These are phyloP conservation scores for Trapa bicornis DNA, from an alignment of 345 rosid genomes.

Conservation along the genomic window DNA sequence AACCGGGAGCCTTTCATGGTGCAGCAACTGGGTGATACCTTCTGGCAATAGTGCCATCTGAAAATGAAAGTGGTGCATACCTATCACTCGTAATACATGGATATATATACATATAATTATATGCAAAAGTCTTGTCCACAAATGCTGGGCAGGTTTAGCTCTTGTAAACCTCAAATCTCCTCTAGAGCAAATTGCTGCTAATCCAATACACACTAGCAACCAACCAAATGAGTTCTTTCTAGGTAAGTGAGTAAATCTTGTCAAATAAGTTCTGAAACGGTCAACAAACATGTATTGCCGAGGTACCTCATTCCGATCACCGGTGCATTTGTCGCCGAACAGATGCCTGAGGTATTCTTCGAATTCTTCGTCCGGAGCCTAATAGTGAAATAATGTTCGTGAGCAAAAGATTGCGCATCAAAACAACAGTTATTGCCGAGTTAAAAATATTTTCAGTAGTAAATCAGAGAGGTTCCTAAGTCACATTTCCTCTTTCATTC, in stretches of 20 bases:
- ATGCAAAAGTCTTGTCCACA: too few species aligned
- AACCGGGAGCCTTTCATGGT: constrained; percentile 68
- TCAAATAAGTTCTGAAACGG: background rate
- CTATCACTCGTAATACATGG: background rate
- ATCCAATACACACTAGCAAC: background rate
- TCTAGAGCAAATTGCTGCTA: background rate
- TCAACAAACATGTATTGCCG: constrained; percentile 6
- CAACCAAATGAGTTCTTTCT: too few species aligned
- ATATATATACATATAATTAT: background rate
- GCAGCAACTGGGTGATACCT: constrained; percentile 87
- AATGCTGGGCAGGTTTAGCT: background rate
- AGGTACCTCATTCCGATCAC: constrained; percentile 84
- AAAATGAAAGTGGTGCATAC: constrained; percentile 5
- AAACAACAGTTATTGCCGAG: background rate
- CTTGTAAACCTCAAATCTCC: background rate
- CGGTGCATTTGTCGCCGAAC: constrained; percentile 63
- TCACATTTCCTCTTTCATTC: background rate
- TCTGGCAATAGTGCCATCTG: constrained; percentile 97
- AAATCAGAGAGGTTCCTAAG: background rate
- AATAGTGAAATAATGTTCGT: background rate
- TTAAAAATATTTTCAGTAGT: background rate
- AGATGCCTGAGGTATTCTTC: constrained; percentile 84
- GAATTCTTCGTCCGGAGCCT: constrained; percentile 99
- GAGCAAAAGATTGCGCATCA: constrained; percentile 1
- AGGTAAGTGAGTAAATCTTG: background rate